Evolutionary conservation across 441 rosid species (phyloP), one percentile per base, ranked within the genome.

Genomic region (Eruca vesicaria): DNA sequence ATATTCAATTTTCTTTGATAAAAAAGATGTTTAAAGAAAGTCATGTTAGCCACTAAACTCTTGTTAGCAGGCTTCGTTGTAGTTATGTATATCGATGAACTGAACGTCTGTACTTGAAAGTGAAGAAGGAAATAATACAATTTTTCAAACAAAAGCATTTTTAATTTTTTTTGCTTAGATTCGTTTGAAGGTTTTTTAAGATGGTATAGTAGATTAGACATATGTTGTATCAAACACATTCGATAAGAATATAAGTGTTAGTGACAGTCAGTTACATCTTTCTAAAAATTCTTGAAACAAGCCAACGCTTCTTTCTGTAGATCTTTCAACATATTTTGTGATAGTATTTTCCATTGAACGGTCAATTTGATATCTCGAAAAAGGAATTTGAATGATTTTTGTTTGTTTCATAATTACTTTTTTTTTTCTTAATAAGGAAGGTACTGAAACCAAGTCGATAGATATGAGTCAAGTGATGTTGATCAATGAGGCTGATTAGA

Each of bases 241-340:
- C 66, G 32, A 43, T 59, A 59, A 70, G 67, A 61, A 60, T 71
- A 58, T 4, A 45, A 45, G 60, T 71, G 68, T 71, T 55, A 9
- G 0, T 71, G 61, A 71, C 61, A 26, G 68, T 33, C 68, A 32
- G 16, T 43, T 50, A 61, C 35, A 71, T 31, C 59, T 71, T 71
- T 45, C 23, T 14, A 31, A 70, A 26, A 38, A 38, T 38, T 38
- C 63, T 33, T 38, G 23, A 1, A 20, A 36, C 43, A 36, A 36
- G 41, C n/a, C 45, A 38, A 38, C 45, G n/a, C 45, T 38, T 38
- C n/a, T 38, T 38, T 38, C 45, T 38, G 19, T 50, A 71, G 18
- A 71, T 31, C 48, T 71, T 60, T 45, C 23, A 8, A 31, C 45
- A 38, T 23, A 23, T 38, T 50, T 20, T 4, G 5, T 4, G 1